These are phyloP conservation scores for Mycena citricolor DNA, from an alignment of 1,284 basidiomycete species.

Conservation along the genomic window DNA sequence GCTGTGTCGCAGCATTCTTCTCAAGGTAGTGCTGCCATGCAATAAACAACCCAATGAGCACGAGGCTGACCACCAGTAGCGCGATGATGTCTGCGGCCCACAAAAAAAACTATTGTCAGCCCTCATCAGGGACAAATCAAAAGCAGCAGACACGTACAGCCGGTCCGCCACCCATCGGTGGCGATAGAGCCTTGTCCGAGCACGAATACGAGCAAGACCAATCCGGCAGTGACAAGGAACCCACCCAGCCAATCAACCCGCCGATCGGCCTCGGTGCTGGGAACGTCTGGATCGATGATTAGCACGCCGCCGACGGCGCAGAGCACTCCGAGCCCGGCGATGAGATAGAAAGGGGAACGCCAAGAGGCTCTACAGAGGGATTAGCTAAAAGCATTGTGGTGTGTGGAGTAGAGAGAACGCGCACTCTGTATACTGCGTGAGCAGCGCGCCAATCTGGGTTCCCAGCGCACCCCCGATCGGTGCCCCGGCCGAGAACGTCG, in stretches of 20 bases:
- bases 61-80: constrained; percentile 61
- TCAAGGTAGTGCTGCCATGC: constrained; percentile 54
- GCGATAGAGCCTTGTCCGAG: constrained; percentile 75
- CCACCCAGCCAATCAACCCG: constrained; percentile 86
- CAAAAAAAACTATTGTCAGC: background rate
- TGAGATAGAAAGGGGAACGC: constrained; percentile 57
- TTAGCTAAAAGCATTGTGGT: background rate
- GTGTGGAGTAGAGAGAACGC: constrained; percentile 13
- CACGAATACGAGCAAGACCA: constrained; percentile 79
- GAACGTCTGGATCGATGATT: constrained; percentile 53
- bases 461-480: constrained; percentile 78
- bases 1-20: constrained; percentile 5
- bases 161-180: constrained; percentile 70
- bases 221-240: constrained; percentile 67
- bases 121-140: background rate
- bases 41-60: constrained; percentile 61
- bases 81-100: constrained; percentile 51
- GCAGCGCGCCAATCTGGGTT: constrained; percentile 64
- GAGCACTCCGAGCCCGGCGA: constrained; percentile 50
- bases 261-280: constrained; percentile 48
- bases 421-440: constrained; percentile 64
- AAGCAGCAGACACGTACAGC: constrained; percentile 50
- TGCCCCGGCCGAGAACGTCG: constrained; percentile 77
- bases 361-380: constrained; percentile 44
- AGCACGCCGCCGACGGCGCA: constrained; percentile 50